phyloP scores from a whole-genome alignment of 768 basidiomycete genomes.

The Pleurotus platypus region DNA sequence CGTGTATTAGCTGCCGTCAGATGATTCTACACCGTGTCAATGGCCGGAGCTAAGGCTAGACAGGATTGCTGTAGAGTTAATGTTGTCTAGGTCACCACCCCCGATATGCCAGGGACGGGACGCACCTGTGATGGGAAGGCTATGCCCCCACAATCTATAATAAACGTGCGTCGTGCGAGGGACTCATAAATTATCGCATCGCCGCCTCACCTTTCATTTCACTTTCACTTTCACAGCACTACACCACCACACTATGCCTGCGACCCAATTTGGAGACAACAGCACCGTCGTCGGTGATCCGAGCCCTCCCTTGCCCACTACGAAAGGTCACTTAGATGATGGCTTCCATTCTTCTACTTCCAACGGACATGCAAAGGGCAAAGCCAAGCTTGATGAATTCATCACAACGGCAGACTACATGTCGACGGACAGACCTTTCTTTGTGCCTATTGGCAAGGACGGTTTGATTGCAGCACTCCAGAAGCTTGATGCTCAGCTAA shows the following conservation, averaged over 20 bases:
- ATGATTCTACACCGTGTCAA: no score
- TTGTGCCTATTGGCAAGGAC: slow-evolving; percentile 63
- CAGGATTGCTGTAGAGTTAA: no score
- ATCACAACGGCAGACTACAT: slow-evolving; percentile 44
- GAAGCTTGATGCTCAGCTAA: slow-evolving; percentile 63
- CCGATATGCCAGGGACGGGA: no score
- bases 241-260: slow-evolving; percentile 18
- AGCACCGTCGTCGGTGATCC: slow-evolving; percentile 42
- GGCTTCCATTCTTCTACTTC: neutral
- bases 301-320: slow-evolving; percentile 1
- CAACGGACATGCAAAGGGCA: slow-evolving; percentile 11
- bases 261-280: slow-evolving; percentile 37
- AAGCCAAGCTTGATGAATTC: slow-evolving; percentile 31
- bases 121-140: no score
- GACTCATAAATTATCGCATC: no score
- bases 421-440: slow-evolving; percentile 62
- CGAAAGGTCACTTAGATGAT: neutral
- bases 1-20: no score
- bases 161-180: no score
- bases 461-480: slow-evolving; percentile 68
- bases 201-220: no score
- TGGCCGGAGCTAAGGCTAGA: no score
- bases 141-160: no score
- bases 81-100: no score
- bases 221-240: no score